Evolutionary conservation across 331 rosid species (phyloP).

Genomic region (Telfairia occidentalis): DNA sequence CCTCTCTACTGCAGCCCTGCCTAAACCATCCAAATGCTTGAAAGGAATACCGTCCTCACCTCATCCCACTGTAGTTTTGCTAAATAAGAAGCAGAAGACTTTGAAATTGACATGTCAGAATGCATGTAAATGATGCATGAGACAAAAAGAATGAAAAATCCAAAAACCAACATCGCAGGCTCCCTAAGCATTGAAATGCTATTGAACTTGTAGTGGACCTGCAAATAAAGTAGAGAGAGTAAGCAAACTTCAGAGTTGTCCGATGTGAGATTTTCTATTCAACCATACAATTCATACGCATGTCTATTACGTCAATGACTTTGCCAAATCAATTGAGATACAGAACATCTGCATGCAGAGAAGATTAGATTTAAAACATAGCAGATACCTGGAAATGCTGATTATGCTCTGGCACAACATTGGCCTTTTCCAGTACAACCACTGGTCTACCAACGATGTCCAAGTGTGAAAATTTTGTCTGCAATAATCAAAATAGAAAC

Average conservation of each 20-base stretch:
- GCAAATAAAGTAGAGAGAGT: constrained; percentile 23
- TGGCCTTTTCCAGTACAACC: constrained; percentile 68
- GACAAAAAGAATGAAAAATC: constrained; percentile 66
- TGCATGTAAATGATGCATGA: constrained; percentile 64
- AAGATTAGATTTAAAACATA: not conserved
- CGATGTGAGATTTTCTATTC: not conserved
- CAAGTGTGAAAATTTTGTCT: constrained; percentile 88
- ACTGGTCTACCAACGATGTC: constrained; percentile 94
- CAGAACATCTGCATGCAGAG: not conserved
- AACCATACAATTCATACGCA: not conserved
- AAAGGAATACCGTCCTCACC: constrained; percentile 31
- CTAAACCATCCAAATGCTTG: not conserved
- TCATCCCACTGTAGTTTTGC: constrained; percentile 96
- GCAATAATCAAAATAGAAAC: constrained; percentile 21
- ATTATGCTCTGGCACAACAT: constrained; percentile 91
- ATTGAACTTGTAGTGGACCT: constrained; percentile 88
- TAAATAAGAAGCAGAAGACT: constrained; percentile 82
- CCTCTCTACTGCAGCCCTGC: not conserved
- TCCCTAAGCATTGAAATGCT: constrained; percentile 76
- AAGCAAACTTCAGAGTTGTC: not conserved
- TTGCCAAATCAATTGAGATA: not conserved
- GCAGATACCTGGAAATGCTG: constrained; percentile 69
- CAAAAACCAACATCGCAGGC: constrained; percentile 83
- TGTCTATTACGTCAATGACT: not conserved
- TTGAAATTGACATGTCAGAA: constrained; percentile 81